Percentiles rank a stretch among this genome's conserved stretches.
Evolutionary conservation across 495 filamentous ascomycete genomes (phyloP).

Genomic region (Beverwykella pulmonaria): DNA sequence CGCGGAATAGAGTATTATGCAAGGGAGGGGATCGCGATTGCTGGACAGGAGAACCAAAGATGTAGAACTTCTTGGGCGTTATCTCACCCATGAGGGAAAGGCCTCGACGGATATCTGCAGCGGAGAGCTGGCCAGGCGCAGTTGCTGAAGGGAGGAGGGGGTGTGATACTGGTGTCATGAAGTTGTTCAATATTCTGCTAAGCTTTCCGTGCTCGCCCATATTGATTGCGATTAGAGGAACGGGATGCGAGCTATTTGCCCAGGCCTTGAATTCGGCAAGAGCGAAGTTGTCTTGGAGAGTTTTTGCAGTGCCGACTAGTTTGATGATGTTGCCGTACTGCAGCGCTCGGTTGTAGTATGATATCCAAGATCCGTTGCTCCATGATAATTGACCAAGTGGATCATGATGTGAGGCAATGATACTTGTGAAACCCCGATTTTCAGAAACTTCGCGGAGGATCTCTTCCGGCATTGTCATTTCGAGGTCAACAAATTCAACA

Average conservation of each 20-base stretch:
- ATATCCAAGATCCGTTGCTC: constrained; percentile 85
- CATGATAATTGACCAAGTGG: constrained; percentile 77
- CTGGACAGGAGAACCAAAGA: constrained; percentile 83
- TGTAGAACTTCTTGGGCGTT: constrained; percentile 72
- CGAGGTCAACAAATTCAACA: constrained; percentile 90
- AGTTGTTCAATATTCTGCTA: constrained; percentile 83
- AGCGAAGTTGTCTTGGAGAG: constrained; percentile 80
- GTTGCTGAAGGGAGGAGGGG: constrained; percentile 86
- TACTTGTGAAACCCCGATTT: constrained; percentile 70
- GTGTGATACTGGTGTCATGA: constrained; percentile 96
- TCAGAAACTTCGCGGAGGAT: constrained; percentile 68
- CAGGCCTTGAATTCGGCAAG: constrained; percentile 80
- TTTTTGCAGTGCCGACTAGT: constrained; percentile 81
- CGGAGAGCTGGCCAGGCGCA: constrained; percentile 91
- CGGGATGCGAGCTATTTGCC: constrained; percentile 69
- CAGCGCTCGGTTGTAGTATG: constrained; percentile 82
- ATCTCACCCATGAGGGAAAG: constrained; percentile 81
- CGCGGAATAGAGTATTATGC: constrained; percentile 83
- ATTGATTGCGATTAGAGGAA: constrained; percentile 90
- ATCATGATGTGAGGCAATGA: constrained; percentile 97
- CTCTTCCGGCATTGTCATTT: constrained; percentile 80
- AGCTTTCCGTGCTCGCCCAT: constrained; percentile 90
- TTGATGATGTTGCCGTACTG: constrained; percentile 92
- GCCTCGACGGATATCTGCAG: constrained; percentile 79
- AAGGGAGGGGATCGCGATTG: constrained; percentile 82